Percentiles rank a stretch among this genome's conserved stretches.
These are phyloP conservation scores for Saturnispora dispora DNA, from an alignment of 805 yeast genomes.

Conservation along the genomic window DNA sequence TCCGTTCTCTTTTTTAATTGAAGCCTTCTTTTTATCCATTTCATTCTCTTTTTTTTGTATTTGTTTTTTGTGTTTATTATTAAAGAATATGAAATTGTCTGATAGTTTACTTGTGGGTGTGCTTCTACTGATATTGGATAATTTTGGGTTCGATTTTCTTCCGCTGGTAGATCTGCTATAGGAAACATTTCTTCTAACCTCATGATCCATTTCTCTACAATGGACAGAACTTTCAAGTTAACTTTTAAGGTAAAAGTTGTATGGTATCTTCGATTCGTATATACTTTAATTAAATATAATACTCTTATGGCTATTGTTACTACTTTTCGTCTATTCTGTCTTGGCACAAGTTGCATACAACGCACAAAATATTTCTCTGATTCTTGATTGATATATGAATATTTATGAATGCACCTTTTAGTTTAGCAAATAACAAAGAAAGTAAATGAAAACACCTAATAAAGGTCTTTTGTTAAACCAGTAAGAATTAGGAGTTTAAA, in stretches of 20 bases:
- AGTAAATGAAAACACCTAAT: neutral
- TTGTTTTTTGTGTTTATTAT: neutral
- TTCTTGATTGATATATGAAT: neutral
- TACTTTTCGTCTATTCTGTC: neutral
- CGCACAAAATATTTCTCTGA: neutral
- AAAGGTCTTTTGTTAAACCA: neutral
- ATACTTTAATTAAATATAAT: neutral
- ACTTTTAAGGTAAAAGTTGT: slow-evolving; percentile 1
- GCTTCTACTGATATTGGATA: neutral
- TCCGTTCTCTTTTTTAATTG: neutral
- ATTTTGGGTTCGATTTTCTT: neutral
- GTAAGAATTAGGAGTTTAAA: neutral
- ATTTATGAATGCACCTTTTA: neutral
- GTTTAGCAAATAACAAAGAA: neutral
- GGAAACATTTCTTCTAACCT: neutral
- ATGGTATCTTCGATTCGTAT: neutral
- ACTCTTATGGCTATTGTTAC: neutral
- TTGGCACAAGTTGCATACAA: neutral
- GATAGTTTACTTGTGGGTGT: neutral
- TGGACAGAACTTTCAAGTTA: neutral
- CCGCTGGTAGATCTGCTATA: neutral
- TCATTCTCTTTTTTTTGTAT: neutral
- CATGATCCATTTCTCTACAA: neutral
- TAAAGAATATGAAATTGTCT: neutral
- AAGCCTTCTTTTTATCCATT: neutral